Base-by-base conservation (phyloP, 2,329 filamentous ascomycete genomes). In the Colletotrichum magnum region DNA sequence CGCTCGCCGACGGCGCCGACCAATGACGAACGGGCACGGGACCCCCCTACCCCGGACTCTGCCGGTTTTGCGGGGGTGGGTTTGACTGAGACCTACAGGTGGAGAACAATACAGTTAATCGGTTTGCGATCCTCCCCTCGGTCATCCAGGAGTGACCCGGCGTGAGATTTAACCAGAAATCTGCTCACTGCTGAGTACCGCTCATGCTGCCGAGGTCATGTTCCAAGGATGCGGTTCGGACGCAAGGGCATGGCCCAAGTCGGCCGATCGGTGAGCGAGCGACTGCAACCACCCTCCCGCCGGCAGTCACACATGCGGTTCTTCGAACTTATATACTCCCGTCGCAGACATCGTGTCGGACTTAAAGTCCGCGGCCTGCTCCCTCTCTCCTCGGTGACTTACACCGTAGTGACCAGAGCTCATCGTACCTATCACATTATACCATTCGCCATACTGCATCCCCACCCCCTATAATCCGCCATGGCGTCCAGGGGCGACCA, bases 41-140 rank as follows among this genome's bases (percentile, higher is more conserved):
- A n/a, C 41, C 60, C 28, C 60, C 60, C 26, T 64, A 64, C 60
- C 60, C 59, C 59, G 24, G 59, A 62, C 26, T 62, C 21, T 24
- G 12, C 60, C 12, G 10, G 12, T 21, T 21, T n/a, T 4, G 7
- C 18, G 13, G 32, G 58, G 21, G 48, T 10, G 36, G 39, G 21
- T 21, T 21, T 10, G 47, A 43, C 36, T 15, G 32, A 28, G 16
- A 58, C 52, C 24, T 16, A 21, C 58, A 36, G 9, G 64, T 45
- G 21, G n/a, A 28, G 41, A n/a, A 45, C 21, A 43, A 36, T 6
- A 6, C 32, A 36, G 32, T 36, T 6, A 43, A 26, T 36, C 18
- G 5, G 54, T 13, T 65, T 24, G 24, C 6, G 50, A 50, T 51
- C 13, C 36, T 36, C 24, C 21, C 21, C 21, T 24, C 21, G 21